Evolutionary conservation across 345 rosid species (phyloP), one percentile per base, ranked within the genome.

Genomic region (Gossypium thurberi): DNA sequence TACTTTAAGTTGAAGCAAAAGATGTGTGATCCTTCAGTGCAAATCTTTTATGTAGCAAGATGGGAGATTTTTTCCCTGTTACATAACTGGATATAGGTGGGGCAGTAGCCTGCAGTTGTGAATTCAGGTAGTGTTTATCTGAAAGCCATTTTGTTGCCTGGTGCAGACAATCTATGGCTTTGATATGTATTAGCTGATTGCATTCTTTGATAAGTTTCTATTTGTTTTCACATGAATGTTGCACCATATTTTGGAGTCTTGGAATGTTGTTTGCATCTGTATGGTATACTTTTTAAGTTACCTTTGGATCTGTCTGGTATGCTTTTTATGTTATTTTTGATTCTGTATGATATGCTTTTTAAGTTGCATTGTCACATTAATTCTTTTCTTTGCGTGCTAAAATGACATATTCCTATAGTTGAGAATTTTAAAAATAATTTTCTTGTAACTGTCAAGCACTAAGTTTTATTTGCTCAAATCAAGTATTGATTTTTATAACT

Each of bases 401-500:
- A 60, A 28, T 37, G 18, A 28, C 43, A 9, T 37, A 33, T 46
- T 48, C 37, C 37, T 33, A 33, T 26, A 60, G 20, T 14, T 26
- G 72, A 33, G 43, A 68, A 68, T 25, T 66, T 26, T 33, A 14
- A 12, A 25, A 5, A 28, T 55, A 28, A 26, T 40, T 17, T 53
- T 65, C 57, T 25, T 21, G 42, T 25, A 43, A 26, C 74, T 73
- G 42, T 10, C n/a, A 11, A 47, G 65, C 59, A 14, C 25, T 10
- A 14, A 7, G 13, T 25, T 40, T n/a, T 42, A 17, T 69, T 55
- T 69, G 37, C 61, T 2, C 13, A 25, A 55, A 21, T 51, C 63
- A 65, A 50, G 67, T 18, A 55, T 23, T 59, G 42, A 48, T 46
- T 59, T 18, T 63, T 79, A 26, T 64, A 67, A 64, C 69, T 77